Evolutionary conservation across 495 filamentous ascomycete species (phyloP).

Genomic region (Talaromyces borbonicus): DNA sequence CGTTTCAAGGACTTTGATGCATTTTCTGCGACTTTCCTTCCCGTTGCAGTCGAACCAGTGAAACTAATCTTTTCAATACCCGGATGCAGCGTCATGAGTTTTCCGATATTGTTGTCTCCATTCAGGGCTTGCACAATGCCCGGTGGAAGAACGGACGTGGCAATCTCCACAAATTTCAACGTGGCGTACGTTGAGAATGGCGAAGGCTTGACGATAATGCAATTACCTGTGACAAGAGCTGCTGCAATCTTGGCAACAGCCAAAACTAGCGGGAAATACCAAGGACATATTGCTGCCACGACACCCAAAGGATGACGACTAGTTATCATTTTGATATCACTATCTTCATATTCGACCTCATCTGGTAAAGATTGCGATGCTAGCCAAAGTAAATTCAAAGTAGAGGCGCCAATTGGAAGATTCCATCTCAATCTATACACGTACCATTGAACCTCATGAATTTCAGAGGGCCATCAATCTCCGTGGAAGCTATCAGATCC

Average conservation of each 20-base stretch:
- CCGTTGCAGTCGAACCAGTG: constrained; percentile 55
- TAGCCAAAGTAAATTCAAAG: background rate
- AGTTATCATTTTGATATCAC: constrained; percentile 26
- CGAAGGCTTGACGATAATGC: constrained; percentile 53
- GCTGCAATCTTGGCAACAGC: constrained; percentile 44
- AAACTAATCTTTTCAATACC: constrained; percentile 60
- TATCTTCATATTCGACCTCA: constrained; percentile 25
- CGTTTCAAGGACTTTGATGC: constrained; percentile 54
- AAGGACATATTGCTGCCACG: constrained; percentile 41
- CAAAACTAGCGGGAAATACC: constrained; percentile 52
- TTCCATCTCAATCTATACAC: too few relatives aligned
- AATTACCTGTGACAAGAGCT: constrained; percentile 50
- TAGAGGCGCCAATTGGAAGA: too few relatives aligned
- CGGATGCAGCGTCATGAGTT: constrained; percentile 46
- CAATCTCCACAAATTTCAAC: constrained; percentile 55
- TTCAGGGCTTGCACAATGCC: constrained; percentile 59
- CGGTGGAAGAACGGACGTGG: constrained; percentile 48
- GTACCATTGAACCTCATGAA: constrained; percentile 3
- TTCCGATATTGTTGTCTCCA: constrained; percentile 55
- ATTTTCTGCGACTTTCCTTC: constrained; percentile 52
- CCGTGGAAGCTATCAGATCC: background rate
- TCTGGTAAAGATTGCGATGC: constrained; percentile 1
- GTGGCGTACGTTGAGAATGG: constrained; percentile 60
- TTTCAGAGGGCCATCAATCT: constrained; percentile 1
- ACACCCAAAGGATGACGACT: constrained; percentile 43